A percentile compares a stretch with the other conserved stretches of the same genome.
Conservation (phyloP, 805 yeast genomes). For the Lachancea thermotolerans region DNA sequence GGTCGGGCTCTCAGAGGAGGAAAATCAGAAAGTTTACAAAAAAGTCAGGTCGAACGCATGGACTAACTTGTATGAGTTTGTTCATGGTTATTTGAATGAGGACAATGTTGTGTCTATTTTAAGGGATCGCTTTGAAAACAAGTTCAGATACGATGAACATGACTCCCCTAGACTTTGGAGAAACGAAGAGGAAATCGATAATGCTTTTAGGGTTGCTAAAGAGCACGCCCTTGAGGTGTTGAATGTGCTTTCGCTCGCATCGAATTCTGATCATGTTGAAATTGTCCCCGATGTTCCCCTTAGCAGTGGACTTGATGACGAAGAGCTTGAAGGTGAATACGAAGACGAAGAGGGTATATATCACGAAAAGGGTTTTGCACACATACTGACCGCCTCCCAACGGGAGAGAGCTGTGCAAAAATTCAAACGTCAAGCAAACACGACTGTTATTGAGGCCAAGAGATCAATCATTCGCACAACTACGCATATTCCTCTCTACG, state of each 20-base stretch:
- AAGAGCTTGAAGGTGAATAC: constrained; percentile 26
- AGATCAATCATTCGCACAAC: constrained; percentile 73
- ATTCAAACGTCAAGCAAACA: constrained; percentile 70
- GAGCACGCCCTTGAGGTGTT: constrained; percentile 48
- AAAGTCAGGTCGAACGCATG: constrained; percentile 54
- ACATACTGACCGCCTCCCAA: constrained; percentile 50
- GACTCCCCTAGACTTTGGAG: constrained; percentile 82
- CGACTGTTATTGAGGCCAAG: constrained; percentile 79
- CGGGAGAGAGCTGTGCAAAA: constrained; percentile 49
- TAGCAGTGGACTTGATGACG: constrained; percentile 23
- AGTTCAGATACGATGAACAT: constrained; percentile 73
- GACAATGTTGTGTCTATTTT: constrained; percentile 60
- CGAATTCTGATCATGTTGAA: constrained; percentile 44
- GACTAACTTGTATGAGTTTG: constrained; percentile 50
- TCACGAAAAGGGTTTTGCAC: constrained; percentile 44
- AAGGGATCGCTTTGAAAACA: constrained; percentile 75
- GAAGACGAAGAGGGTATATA: constrained; percentile 36
- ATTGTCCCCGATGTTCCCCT: constrained; percentile 53
- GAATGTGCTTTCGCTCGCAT: constrained; percentile 55
- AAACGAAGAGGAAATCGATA: constrained; percentile 65
- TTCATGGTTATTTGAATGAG: constrained; percentile 56
- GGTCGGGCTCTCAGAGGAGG: constrained; percentile 47
- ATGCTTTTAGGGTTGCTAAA: constrained; percentile 53
- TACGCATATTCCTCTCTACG: constrained; percentile 77
- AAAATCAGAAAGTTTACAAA: constrained; percentile 37